Percentiles rank a stretch among this genome's conserved stretches.
phyloP scores from a whole-genome alignment of 75 land plant species.

The Pinus tabuliformis region DNA sequence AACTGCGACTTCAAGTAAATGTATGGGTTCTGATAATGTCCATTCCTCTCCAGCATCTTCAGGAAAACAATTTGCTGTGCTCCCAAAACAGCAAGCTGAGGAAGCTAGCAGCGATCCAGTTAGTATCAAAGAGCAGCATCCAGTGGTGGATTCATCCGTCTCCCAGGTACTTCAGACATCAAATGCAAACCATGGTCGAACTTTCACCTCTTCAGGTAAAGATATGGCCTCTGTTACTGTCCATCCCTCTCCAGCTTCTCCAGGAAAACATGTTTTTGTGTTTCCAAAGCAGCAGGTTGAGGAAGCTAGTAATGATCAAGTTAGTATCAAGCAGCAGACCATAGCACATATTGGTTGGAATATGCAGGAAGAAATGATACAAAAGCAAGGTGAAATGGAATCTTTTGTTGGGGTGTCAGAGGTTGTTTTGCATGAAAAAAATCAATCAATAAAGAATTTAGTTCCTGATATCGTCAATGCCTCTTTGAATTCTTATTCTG shows the following conservation, averaged over 20 bases:
- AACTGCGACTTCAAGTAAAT: neutral
- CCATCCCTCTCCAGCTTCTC: neutral
- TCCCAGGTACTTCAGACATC: neutral
- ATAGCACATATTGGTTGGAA: neutral
- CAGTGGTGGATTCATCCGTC: neutral
- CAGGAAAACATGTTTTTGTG: neutral
- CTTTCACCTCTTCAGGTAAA: neutral
- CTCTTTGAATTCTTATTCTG: conserved; percentile 27
- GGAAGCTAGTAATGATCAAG: neutral
- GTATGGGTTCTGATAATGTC: conserved; percentile 4
- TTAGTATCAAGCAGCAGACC: neutral
- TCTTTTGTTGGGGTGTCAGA: neutral
- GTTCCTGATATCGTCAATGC: conserved; percentile 2
- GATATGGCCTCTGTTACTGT: conserved; percentile 1
- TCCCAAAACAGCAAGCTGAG: neutral
- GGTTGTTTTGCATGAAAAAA: neutral
- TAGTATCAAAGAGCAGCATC: conserved; percentile 8
- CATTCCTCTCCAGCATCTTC: neutral
- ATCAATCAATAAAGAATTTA: neutral
- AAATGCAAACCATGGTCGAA: neutral
- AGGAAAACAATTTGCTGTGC: neutral
- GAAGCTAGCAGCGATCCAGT: neutral
- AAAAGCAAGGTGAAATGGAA: neutral
- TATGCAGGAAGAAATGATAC: conserved; percentile 1
- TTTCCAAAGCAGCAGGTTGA: neutral